Base-by-base conservation (phyloP, 495 filamentous ascomycete genomes). In the Astrothelium macrocarpum region DNA sequence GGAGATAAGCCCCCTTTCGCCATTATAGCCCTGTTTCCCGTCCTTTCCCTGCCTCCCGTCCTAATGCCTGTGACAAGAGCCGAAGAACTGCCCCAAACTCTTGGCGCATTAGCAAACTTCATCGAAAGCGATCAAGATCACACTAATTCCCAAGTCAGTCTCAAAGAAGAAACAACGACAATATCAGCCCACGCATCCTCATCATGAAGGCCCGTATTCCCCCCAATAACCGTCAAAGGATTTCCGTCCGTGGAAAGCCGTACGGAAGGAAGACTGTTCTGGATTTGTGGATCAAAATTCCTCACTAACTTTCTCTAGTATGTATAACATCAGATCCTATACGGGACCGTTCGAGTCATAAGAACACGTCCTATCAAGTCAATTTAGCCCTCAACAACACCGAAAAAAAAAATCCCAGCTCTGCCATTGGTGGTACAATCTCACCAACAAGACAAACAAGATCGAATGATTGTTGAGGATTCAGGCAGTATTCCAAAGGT, bases 291-390 rank as follows among this genome's bases (percentile, higher is more conserved):
- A 56, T 20, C 49, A 26, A 3, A 56, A 20, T 56, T 4, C 3
- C 25, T 10, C 16, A 9, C 25, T 56, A 56, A 56, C 29, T 29
- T 26, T 29, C 7, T 28, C 20, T 29, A 29, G 49, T 20, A 56
- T 56, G 49, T 29, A 56, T 56, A 56, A 29, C 49, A 29, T 29
- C 49, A 56, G 4, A 56, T 56, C 49, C 25, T 56, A 56, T 56
- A 18, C 43, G 3, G n/a, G n/a, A 49, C 43, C 11, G n/a, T 3
- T 3, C 3, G 43, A 49, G 11, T 20, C 10, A 20, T 9, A 18
- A 18, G n/a, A 20, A 18, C 9, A 49, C 43, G 11, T 18, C 43
- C 43, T 4, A 20, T 20, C 10, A 18, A 49, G 43, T 5, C 3
- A 20, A 49, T 49, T 49, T 3, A 39, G 5, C 34, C 5, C 34